Base-by-base conservation (phyloP, 2,329 filamentous ascomycete genomes). In the Alternaria atra region DNA sequence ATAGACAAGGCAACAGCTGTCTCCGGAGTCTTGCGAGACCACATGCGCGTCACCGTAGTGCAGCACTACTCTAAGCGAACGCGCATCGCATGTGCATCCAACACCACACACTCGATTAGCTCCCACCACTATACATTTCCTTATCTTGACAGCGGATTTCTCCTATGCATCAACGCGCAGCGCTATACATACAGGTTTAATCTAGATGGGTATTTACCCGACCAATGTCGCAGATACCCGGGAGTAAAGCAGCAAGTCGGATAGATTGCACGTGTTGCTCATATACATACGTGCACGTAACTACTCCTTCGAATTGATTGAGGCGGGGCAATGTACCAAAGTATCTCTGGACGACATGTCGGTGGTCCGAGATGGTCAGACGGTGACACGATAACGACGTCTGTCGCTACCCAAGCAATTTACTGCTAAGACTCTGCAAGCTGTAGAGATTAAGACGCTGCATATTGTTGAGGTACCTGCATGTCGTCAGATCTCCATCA, bases 61-160 rank as follows among this genome's bases (percentile, higher is more conserved):
- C n/a, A 53, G 20, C 27, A 54, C 32, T 48, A 25, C 25, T 48
- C 46, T n/a, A 51, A 57, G 61, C 61, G 58, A 60, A 37, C 52
- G 58, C 55, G 58, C 54, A 55, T 64, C 58, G 54, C 51, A 43
- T 56, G 23, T 54, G 48, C 50, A 58, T 59, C 39, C 20, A 27
- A 32, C 23, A 32, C 13, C 23, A 43, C 35, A 50, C 29, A 39
- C 17, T 30, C 47, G 34, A 32, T 39, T 29, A 46, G 48, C 37
- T 55, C 52, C n/a, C 46, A 55, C 29, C 29, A 46, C 34, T 23
- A 32, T 34, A 32, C 34, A 40, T 37, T 58, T 9, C 30, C 52
- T 56, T 60, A 60, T 60, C 58, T 56, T 32, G 25, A 55, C 40
- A 25, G 50, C 47, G 23, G 30, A 37, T n/a, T 35, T 35, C 30